Base-by-base conservation (phyloP, 208 protist species). In the Angomonas ambiguus region DNA sequence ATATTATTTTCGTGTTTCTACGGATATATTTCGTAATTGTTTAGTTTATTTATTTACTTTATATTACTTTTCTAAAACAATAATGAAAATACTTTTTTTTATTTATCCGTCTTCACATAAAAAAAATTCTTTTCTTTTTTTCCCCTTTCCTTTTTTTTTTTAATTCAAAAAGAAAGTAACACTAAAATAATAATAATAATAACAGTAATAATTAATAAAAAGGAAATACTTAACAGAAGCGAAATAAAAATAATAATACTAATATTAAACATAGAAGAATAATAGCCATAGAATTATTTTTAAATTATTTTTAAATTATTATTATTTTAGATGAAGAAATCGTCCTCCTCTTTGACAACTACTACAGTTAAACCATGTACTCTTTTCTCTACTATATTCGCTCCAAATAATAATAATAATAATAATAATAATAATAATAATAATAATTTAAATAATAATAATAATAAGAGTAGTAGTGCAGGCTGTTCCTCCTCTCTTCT, bases 41-140 rank as follows among this genome's bases (percentile, higher is more conserved):
- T 71, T 53, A 66, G 31, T 49, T 32, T 49, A 56, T 71, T 49
- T 51, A 55, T 64, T 65, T 55, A 30, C 49, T 30, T 4, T 55
- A 4, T 55, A 25, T 30, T 22, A 55, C 4, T 55, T 5, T 22
- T 22, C 8, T 4, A 55, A 22, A 4, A 30, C 16, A n/a, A 5
- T 8, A 22, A 60, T 6, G 25, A 24, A 34, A n/a, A 22, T 5
- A 28, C 49, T 56, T 56, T 22, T 56, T 56, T 56, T 8, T 56
- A 11, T 56, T 56, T 56, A 16, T 56, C 25, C 18, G 25, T 56
- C 25, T 8, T 45, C 16, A 16, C 38, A 28, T 56, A 8, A 8
- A 56, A 22, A 28, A 16, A 56, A 56, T 56, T 56, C 25, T 8
- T 56, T 16, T 45, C 38, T 45, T 45, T 45, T 45, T 45, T 45